A percentile compares a stretch with the other conserved stretches of the same genome.
phyloP scores from a whole-genome alignment of 2,329 filamentous ascomycete genomes.

The Hypoxylon rubiginosum region DNA sequence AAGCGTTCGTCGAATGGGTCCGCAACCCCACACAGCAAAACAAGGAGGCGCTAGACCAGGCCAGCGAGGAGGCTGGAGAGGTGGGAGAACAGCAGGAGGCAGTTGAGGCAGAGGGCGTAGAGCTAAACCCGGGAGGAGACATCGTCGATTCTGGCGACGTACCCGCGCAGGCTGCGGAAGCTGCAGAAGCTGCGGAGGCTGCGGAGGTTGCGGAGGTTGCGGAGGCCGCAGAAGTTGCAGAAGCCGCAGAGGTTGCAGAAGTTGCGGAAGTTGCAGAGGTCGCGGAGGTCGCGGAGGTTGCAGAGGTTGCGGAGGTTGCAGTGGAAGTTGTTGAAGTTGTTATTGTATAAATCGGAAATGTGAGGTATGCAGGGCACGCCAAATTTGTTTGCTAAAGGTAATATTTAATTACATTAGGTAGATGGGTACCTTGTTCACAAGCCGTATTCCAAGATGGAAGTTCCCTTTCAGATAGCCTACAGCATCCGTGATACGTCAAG shows the following conservation, averaged over 20 bases:
- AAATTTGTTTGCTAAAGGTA: too few species aligned
- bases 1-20: too few species aligned
- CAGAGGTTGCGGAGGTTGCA: slow-evolving; percentile 3
- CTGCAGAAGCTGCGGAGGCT: too few species aligned
- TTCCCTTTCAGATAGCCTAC: too few species aligned
- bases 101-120: background rate
- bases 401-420: too few species aligned
- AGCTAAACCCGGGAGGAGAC: slow-evolving; percentile 1
- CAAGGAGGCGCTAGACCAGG: background rate
- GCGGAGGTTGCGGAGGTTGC: too few species aligned
- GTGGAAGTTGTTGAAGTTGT: background rate
- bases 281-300: background rate
- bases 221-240: too few species aligned
- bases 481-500: too few species aligned
- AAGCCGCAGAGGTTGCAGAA: background rate
- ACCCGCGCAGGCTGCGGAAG: background rate
- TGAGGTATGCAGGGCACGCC: too few species aligned
- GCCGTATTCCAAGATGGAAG: too few species aligned
- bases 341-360: too few species aligned
- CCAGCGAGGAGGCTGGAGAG: background rate
- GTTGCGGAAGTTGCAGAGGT: slow-evolving; percentile 1
- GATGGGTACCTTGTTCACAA: too few species aligned
- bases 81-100: background rate
- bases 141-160: background rate
- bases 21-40: background rate